Evolutionary conservation across 2,329 filamentous ascomycete genomes (phyloP).

Genomic region (Amesomyces nigricolor): DNA sequence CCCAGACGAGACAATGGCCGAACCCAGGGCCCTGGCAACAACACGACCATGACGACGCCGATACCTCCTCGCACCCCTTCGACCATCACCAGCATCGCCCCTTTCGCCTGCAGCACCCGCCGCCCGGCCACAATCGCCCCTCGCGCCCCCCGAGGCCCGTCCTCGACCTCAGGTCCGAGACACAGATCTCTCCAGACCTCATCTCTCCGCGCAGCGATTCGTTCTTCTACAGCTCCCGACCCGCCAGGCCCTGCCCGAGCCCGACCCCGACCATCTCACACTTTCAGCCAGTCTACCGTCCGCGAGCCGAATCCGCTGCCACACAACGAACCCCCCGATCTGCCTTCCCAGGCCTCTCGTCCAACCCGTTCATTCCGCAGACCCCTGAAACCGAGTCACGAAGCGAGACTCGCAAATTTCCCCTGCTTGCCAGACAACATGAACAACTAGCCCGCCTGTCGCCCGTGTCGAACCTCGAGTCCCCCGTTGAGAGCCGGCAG

Average conservation of each 20-base stretch:
- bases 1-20: constrained; percentile 20
- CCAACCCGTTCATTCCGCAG: constrained; percentile 31
- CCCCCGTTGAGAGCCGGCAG: constrained; percentile 30
- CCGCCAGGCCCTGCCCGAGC: constrained; percentile 26
- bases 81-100: constrained; percentile 17
- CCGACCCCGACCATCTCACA: constrained; percentile 19
- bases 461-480: constrained; percentile 27
- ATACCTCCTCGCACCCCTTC: constrained; percentile 20
- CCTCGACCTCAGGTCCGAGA: constrained; percentile 17
- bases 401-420: constrained; percentile 22
- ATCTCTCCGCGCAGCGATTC: constrained; percentile 45
- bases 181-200: constrained; percentile 15
- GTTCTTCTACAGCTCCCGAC: constrained; percentile 28
- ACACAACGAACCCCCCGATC: constrained; percentile 25
- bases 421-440: constrained; percentile 18
- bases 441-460: constrained; percentile 23
- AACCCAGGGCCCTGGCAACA: constrained; percentile 28
- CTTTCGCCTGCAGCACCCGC: constrained; percentile 19
- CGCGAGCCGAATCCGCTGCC: constrained; percentile 23
- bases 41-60: constrained; percentile 25
- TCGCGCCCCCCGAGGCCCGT: constrained; percentile 18
- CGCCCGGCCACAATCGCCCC: constrained; percentile 12
- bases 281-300: constrained; percentile 17
- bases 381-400: constrained; percentile 19
- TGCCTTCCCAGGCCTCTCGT: constrained; percentile 30